phyloP scores from a whole-genome alignment of 2,329 filamentous ascomycete genomes.

The Ophiobolus disseminans region DNA sequence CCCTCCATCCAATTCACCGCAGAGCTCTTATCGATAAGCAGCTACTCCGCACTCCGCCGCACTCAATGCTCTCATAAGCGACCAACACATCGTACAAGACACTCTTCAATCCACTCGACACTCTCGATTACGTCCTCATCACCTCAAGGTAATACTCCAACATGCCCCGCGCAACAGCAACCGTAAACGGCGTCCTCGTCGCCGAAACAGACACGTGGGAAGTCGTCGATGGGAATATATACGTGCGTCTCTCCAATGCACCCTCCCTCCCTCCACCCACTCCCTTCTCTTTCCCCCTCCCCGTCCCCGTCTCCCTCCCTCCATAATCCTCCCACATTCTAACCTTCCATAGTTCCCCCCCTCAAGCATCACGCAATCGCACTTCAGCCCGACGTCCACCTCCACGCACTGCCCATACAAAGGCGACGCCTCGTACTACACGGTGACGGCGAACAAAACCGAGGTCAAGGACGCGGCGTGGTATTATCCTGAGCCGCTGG shows the following conservation, averaged over 20 bases:
- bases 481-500: conserved; percentile 63
- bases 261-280: no score
- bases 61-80: not conserved
- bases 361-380: conserved; percentile 53
- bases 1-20: conserved; percentile 8
- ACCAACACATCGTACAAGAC: not conserved
- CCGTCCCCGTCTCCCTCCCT: not conserved
- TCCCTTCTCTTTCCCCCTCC: no score
- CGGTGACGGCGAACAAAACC: conserved; percentile 57
- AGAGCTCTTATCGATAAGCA: conserved; percentile 19
- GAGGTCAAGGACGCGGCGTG: conserved; percentile 63
- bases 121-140: conserved; percentile 3
- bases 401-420: conserved; percentile 65
- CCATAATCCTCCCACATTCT: not conserved
- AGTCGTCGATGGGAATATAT: conserved; percentile 66
- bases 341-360: conserved; percentile 40
- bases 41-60: conserved; percentile 13
- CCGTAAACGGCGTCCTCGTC: conserved; percentile 57
- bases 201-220: conserved; percentile 61
- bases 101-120: not conserved
- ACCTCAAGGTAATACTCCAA: not conserved
- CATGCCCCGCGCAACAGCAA: conserved; percentile 55
- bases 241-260: conserved; percentile 50
- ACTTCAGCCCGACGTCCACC: conserved; percentile 56
- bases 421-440: conserved; percentile 65